phyloP scores from a whole-genome alignment of 2,329 filamentous ascomycete species.

The Fonsecaea erecta region DNA sequence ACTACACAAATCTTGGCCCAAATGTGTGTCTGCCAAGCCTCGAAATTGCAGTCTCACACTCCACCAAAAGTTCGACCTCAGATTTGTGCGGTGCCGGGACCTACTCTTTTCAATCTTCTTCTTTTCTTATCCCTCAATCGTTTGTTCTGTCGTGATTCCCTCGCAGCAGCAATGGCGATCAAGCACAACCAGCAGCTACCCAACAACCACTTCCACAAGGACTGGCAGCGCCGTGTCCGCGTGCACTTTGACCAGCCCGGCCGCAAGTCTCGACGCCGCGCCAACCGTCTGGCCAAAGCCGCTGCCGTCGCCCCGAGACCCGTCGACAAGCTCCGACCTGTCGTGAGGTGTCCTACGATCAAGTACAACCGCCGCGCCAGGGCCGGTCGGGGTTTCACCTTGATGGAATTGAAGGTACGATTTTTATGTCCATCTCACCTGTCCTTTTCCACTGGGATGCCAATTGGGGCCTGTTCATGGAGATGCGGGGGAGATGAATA shows the following conservation, averaged over 20 bases:
- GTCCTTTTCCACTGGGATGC: neutral
- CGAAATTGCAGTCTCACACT: constrained; percentile 17
- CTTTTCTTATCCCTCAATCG: constrained; percentile 23
- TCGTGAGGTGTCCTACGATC: constrained; percentile 96
- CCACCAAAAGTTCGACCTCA: constrained; percentile 13
- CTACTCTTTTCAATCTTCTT: constrained; percentile 26
- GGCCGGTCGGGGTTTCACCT: constrained; percentile 95
- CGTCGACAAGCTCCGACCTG: constrained; percentile 92
- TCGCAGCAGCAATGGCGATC: constrained; percentile 69
- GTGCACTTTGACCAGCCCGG: constrained; percentile 99
- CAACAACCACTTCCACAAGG: constrained; percentile 83
- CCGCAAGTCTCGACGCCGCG: constrained; percentile 90
- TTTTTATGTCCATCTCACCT: neutral
- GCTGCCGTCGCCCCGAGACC: constrained; percentile 93
- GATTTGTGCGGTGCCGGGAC: neutral
- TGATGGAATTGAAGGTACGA: constrained; percentile 95
- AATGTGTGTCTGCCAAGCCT: constrained; percentile 15
- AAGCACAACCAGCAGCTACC: constrained; percentile 74
- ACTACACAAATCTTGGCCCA: constrained; percentile 24
- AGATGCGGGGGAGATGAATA: neutral
- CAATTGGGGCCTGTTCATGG: constrained; percentile 1
- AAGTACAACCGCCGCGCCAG: constrained; percentile 99
- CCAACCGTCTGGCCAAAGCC: constrained; percentile 92
- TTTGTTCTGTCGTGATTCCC: constrained; percentile 23
- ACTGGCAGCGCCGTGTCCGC: constrained; percentile 99